These are phyloP conservation scores for Austroboletus olivaceoglutinosus DNA, from an alignment of 1,284 basidiomycete genomes.

Conservation along the genomic window DNA sequence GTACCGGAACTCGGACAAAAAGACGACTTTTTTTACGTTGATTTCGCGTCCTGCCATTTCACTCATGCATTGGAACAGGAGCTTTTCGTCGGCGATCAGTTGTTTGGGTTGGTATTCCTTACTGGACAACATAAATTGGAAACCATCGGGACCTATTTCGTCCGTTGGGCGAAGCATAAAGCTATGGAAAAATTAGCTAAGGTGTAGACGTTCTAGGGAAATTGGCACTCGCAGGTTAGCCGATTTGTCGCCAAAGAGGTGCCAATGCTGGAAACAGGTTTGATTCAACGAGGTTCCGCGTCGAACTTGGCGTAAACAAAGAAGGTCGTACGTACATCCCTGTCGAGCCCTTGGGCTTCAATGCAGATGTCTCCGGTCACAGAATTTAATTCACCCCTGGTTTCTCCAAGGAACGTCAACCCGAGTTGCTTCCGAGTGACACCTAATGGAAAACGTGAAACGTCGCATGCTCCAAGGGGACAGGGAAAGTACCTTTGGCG, in stretches of 20 bases:
- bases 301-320: background rate
- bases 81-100: constrained; percentile 20
- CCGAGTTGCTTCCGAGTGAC: constrained; percentile 44
- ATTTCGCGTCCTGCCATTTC: constrained; percentile 14
- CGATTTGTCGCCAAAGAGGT: constrained; percentile 25
- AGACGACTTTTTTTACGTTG: constrained; percentile 13
- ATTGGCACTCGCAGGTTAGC: constrained; percentile 6
- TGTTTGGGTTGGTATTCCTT: constrained; percentile 29
- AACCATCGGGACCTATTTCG: constrained; percentile 30
- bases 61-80: constrained; percentile 18
- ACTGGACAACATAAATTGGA: constrained; percentile 33
- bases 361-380: constrained; percentile 44
- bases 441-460: constrained; percentile 7
- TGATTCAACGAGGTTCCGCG: background rate
- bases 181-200: background rate
- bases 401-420: constrained; percentile 46
- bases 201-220: background rate
- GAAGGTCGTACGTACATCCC: constrained; percentile 28
- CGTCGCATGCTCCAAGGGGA: background rate
- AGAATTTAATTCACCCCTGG: constrained; percentile 32
- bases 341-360: constrained; percentile 30
- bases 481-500: constrained; percentile 30
- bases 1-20: constrained; percentile 27
- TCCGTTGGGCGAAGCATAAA: constrained; percentile 16
- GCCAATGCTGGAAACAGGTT: constrained; percentile 26